phyloP scores from a whole-genome alignment of 176 grass and related monocot species.

The Melocanna baccifera region DNA sequence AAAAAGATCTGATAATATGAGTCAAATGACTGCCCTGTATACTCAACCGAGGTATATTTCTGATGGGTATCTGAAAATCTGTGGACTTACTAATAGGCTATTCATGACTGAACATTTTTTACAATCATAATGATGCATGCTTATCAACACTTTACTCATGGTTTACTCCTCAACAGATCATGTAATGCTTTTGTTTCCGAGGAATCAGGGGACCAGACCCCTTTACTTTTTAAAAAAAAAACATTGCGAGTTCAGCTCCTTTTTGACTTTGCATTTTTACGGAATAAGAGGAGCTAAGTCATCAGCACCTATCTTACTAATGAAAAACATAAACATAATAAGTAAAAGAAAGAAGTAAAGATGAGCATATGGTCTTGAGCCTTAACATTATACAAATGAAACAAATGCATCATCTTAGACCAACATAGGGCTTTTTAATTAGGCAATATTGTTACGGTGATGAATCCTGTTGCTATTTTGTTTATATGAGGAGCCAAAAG shows the following conservation, averaged over 20 bases:
- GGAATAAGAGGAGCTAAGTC: background rate
- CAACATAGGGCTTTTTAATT: background rate
- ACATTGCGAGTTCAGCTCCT: background rate
- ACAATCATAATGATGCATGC: background rate
- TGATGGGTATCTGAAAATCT: background rate
- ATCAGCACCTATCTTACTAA: background rate
- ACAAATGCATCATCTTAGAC: background rate
- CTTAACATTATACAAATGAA: background rate
- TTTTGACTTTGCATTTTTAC: background rate
- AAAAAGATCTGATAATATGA: background rate
- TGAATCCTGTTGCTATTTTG: constrained; percentile 8
- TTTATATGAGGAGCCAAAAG: constrained; percentile 5
- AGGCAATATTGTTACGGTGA: background rate
- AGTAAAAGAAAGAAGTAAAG: background rate
- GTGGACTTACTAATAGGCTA: background rate
- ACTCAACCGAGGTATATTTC: background rate
- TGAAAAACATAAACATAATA: background rate
- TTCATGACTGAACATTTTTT: background rate
- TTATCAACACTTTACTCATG: background rate
- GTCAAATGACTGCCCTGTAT: background rate
- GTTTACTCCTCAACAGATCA: background rate
- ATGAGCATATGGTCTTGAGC: background rate
- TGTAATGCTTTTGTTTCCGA: background rate
- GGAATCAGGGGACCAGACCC: background rate
- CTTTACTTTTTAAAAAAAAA: background rate